Percentiles rank a stretch among this genome's conserved stretches.
These are phyloP conservation scores for Crithidia brevicula DNA, from an alignment of 208 protist species.

Conservation along the genomic window DNA sequence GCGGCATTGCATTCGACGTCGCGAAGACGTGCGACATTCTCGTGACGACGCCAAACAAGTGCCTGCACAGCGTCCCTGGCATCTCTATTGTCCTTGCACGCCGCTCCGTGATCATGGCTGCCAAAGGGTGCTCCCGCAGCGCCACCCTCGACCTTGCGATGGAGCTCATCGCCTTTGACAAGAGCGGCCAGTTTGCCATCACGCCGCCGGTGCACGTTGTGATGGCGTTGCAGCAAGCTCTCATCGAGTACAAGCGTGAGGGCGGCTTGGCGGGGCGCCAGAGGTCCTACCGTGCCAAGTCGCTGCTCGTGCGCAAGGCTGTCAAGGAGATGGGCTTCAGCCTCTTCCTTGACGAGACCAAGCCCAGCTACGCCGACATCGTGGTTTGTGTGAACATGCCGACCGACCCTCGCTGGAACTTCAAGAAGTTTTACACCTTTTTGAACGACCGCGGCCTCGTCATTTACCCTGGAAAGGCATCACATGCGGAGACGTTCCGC, in stretches of 20 bases:
- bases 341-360: slow-evolving; percentile 64
- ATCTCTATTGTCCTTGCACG: slow-evolving; percentile 73
- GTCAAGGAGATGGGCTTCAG: slow-evolving; percentile 77
- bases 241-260: slow-evolving; percentile 76
- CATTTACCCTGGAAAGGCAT: slow-evolving; percentile 89
- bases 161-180: slow-evolving; percentile 70
- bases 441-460: slow-evolving; percentile 75
- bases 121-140: slow-evolving; percentile 61
- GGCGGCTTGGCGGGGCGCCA: slow-evolving; percentile 61
- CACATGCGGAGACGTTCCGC: slow-evolving; percentile 85
- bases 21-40: slow-evolving; percentile 72
- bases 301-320: slow-evolving; percentile 51
- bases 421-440: slow-evolving; percentile 85
- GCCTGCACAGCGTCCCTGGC: slow-evolving; percentile 89
- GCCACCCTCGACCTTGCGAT: slow-evolving; percentile 73
- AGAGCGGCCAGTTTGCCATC: slow-evolving; percentile 74
- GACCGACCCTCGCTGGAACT: slow-evolving; percentile 76
- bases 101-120: slow-evolving; percentile 40
- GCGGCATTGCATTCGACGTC: slow-evolving; percentile 63
- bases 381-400: slow-evolving; percentile 88
- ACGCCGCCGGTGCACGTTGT: slow-evolving; percentile 87
- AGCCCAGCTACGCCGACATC: slow-evolving; percentile 72
- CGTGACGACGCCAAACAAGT: slow-evolving; percentile 88
- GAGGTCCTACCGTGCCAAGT: slow-evolving; percentile 63
- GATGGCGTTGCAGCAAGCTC: slow-evolving; percentile 77